phyloP scores from a whole-genome alignment of 768 basidiomycete species.

The Suillus paluster region DNA sequence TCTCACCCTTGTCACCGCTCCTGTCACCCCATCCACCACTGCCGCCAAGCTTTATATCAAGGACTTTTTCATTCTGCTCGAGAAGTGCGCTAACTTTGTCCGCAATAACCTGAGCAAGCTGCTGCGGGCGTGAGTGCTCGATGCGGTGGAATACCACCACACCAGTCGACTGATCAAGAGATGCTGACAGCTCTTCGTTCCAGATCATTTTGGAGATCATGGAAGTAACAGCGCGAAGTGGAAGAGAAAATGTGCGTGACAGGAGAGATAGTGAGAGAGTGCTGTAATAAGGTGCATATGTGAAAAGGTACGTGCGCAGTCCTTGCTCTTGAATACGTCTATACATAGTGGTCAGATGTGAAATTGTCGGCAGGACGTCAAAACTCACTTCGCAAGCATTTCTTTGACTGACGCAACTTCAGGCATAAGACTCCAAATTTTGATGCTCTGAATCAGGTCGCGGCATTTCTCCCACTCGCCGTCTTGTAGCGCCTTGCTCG shows the following conservation, averaged over 20 bases:
- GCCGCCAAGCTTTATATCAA: constrained; percentile 84
- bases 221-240: constrained; percentile 81
- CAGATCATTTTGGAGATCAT: constrained; percentile 80
- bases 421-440: constrained; percentile 97
- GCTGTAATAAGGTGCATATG: constrained; percentile 85
- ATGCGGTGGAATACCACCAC: constrained; percentile 94
- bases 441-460: constrained; percentile 93
- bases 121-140: constrained; percentile 86
- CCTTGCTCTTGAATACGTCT: constrained; percentile 99
- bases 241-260: constrained; percentile 84
- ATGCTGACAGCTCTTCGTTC: constrained; percentile 93
- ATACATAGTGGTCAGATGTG: constrained; percentile 5
- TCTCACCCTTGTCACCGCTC: constrained; percentile 6
- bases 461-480: constrained; percentile 97
- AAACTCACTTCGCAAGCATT: constrained; percentile 85
- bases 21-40: constrained; percentile 67
- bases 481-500: constrained; percentile 92
- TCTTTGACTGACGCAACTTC: constrained; percentile 87
- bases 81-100: constrained; percentile 87
- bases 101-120: constrained; percentile 86
- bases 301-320: constrained; percentile 95
- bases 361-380: not conserved
- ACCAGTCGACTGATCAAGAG: constrained; percentile 87
- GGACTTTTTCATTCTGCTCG: constrained; percentile 89
- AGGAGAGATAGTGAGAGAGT: constrained; percentile 89